Conservation (phyloP, 78 protist genomes). For the Creolimax fragrantissima region DNA sequence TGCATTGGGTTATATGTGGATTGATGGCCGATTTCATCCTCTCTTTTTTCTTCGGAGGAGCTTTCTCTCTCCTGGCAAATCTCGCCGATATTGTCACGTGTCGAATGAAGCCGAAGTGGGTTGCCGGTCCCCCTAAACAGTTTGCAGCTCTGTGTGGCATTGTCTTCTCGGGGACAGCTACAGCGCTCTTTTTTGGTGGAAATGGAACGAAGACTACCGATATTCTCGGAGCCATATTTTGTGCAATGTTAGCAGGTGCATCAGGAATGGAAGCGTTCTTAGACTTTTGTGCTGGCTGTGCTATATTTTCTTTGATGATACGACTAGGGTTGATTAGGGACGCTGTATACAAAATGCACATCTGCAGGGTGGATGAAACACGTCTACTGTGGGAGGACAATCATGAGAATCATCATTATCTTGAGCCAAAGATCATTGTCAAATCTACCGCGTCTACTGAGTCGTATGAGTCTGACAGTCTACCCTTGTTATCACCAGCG, state of each 20-base stretch:
- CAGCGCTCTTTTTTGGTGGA: background rate
- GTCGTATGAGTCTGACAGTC: background rate
- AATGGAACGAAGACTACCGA: background rate
- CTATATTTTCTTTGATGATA: background rate
- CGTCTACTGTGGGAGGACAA: background rate
- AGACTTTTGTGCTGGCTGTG: constrained; percentile 16
- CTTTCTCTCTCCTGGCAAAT: background rate
- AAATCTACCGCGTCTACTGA: background rate
- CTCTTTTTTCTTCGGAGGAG: constrained; percentile 1
- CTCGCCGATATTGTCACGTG: background rate
- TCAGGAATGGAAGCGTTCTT: constrained; percentile 9
- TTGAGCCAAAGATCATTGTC: background rate
- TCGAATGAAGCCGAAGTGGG: background rate
- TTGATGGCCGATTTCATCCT: constrained; percentile 10
- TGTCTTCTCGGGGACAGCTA: background rate
- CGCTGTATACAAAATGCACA: constrained; percentile 8
- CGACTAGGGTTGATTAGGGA: background rate
- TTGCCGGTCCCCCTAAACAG: constrained; percentile 18
- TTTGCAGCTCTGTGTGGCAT: constrained; percentile 16
- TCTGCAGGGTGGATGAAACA: background rate
- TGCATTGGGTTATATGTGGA: background rate
- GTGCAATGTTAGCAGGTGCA: constrained; percentile 10
- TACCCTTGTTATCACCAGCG: background rate
- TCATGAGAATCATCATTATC: background rate
- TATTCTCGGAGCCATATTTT: background rate